These are phyloP conservation scores for Craterostigma plantagineum DNA, from an alignment of 257 asterid species.

Conservation along the genomic window DNA sequence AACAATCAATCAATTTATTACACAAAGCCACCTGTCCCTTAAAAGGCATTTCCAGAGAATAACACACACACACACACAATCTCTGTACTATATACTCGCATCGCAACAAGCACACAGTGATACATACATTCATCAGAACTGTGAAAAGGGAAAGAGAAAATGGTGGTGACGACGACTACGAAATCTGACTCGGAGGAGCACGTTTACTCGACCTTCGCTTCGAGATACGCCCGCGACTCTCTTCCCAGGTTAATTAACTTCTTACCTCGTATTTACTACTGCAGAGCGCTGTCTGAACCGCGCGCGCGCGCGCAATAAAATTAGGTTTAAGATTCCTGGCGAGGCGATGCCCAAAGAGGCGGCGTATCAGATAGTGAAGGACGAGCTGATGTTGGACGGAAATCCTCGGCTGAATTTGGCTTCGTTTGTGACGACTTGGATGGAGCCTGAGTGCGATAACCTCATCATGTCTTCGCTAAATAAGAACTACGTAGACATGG, in stretches of 20 bases:
- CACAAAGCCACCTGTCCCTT: too few relatives aligned
- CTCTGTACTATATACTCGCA: too few relatives aligned
- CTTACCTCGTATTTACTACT: too few relatives aligned
- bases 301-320: too few relatives aligned
- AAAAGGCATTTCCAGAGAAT: too few relatives aligned
- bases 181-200: slow-evolving; percentile 14
- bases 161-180: slow-evolving; percentile 18
- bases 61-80: too few relatives aligned
- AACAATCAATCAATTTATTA: too few relatives aligned
- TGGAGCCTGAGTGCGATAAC: slow-evolving; percentile 42
- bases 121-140: too few relatives aligned
- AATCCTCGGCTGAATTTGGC: slow-evolving; percentile 44
- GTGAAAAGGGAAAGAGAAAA: slow-evolving; percentile 1
- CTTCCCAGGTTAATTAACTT: slow-evolving; percentile 29
- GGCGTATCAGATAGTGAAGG: slow-evolving; percentile 38
- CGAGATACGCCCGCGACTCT: slow-evolving; percentile 26
- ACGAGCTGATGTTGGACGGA: slow-evolving; percentile 42
- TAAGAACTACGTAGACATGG: slow-evolving; percentile 47
- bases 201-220: slow-evolving; percentile 28
- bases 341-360: slow-evolving; percentile 37
- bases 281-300: too few relatives aligned
- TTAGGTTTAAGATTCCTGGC: slow-evolving; percentile 26
- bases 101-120: too few relatives aligned
- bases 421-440: slow-evolving; percentile 44
- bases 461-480: slow-evolving; percentile 32